Percentiles rank a stretch among this genome's conserved stretches.
phyloP scores from a whole-genome alignment of 2,329 filamentous ascomycete species.

The Beauveria pseudobassiana region DNA sequence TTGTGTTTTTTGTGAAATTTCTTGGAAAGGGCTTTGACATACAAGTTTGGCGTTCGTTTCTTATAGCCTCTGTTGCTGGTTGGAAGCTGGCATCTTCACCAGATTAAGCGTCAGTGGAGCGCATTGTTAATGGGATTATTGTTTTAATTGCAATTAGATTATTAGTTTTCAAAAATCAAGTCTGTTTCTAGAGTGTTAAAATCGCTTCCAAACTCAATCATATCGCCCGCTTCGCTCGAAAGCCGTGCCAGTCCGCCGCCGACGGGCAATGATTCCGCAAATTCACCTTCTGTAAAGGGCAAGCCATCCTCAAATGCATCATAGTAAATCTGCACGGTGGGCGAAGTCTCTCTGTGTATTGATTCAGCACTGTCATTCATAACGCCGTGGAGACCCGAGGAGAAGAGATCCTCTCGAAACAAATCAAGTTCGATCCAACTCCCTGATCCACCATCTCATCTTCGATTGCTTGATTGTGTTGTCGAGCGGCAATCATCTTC shows the following conservation, averaged over 20 bases:
- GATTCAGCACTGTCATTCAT: not conserved
- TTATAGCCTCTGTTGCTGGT: not conserved
- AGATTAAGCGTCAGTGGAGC: not conserved
- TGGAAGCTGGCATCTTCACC: conserved; percentile 3
- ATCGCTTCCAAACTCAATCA: not conserved
- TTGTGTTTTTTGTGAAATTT: not conserved
- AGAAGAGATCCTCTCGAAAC: not conserved
- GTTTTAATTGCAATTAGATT: not conserved
- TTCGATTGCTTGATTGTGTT: too few relatives aligned
- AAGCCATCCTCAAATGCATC: not conserved
- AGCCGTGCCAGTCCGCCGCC: not conserved
- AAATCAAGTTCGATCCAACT: not conserved
- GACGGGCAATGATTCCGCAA: not conserved
- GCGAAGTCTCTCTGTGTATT: too few relatives aligned
- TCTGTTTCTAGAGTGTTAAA: not conserved
- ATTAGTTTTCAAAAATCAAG: not conserved
- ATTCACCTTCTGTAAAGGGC: not conserved
- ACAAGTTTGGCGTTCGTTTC: not conserved
- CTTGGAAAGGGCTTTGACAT: not conserved
- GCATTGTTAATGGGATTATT: not conserved
- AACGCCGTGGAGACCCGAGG: not conserved
- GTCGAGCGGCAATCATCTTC: not conserved
- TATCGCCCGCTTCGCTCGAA: not conserved
- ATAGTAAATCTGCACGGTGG: not conserved
- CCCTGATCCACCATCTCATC: not conserved